phyloP scores from a whole-genome alignment of 2,329 filamentous ascomycete genomes.

The Pezicula neosporulosa region DNA sequence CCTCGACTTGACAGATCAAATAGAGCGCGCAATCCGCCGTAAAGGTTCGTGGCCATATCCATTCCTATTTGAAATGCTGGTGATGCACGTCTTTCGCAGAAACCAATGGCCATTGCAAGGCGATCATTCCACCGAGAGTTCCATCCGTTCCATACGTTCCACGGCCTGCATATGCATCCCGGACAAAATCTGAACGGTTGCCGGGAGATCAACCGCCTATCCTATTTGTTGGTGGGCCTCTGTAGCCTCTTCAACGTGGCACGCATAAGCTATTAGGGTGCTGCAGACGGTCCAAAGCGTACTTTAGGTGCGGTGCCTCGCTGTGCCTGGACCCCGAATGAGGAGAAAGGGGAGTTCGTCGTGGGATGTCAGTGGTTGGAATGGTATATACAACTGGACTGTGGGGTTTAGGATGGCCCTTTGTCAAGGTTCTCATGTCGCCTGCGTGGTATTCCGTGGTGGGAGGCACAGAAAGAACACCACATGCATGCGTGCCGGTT shows the following conservation, averaged over 20 bases:
- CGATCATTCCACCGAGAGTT: background rate
- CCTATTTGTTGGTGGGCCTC: background rate
- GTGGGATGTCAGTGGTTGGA: background rate
- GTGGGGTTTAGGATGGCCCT: background rate
- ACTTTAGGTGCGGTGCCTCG: background rate
- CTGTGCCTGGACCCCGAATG: background rate
- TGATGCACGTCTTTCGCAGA: background rate
- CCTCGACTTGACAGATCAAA: background rate
- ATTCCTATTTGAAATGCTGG: background rate
- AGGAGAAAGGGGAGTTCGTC: background rate
- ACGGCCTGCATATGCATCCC: background rate
- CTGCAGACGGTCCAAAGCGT: background rate
- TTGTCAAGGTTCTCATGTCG: background rate
- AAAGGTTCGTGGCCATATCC: background rate
- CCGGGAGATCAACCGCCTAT: background rate
- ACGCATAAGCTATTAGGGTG: background rate
- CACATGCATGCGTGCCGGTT: background rate
- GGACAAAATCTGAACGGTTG: background rate
- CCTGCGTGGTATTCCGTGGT: background rate
- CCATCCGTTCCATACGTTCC: background rate
- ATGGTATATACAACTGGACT: background rate
- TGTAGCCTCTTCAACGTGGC: background rate
- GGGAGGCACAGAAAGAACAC: background rate
- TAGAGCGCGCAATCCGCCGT: background rate
- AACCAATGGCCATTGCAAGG: background rate